Evolutionary conservation across 2,329 filamentous ascomycete genomes (phyloP), one percentile per base, ranked within the genome.

Genomic region (Phaeosphaeriaceae sp.): DNA sequence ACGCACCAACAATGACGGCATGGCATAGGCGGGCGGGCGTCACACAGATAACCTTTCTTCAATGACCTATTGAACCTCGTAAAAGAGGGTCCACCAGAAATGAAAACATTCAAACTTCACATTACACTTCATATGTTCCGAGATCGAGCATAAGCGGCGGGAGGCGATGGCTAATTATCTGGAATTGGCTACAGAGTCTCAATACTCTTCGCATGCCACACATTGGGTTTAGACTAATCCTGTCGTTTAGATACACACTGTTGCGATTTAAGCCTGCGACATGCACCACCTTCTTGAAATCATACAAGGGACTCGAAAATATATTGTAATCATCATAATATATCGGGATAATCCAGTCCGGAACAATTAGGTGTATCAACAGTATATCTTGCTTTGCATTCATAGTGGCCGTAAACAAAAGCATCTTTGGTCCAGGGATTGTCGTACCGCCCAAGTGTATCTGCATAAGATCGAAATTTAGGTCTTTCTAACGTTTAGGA

Each of bases 361-460:
- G 83, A 23, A 83, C 72, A 26, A 88, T 79, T 48, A 87, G 57
- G 57, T 77, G 73, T 66, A 88, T 81, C 53, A 88, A 65, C 70
- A 85, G 72, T 21, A 88, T 57, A 0, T 85, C 85, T 67, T 87
- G 82, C 61, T 79, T 76, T 17, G 81, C 85, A 66, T 88, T 85
- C 85, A 88, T 88, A 0, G 85, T 88, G 2, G 87, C 82, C 85
- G 87, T 87, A 18, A 87, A 50, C 51, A 87, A 68, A 36, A 83
- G 83, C 66, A 84, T 60, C 4, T 77, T 76, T 0, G 84, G 83
- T 1, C 80, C 77, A 0, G 85, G 86, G 23, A 89, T 83, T 3
- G 83, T 87, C 0, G 85, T 88, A 2, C 85, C 85, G 16, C 85
- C 85, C 0, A 88, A 71, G 53, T 89, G 86, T 1, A 85, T 76